Evolutionary conservation across 306 rosid genomes (phyloP), one percentile per base, ranked within the genome.

Genomic region (Pterocarpus santalinus): DNA sequence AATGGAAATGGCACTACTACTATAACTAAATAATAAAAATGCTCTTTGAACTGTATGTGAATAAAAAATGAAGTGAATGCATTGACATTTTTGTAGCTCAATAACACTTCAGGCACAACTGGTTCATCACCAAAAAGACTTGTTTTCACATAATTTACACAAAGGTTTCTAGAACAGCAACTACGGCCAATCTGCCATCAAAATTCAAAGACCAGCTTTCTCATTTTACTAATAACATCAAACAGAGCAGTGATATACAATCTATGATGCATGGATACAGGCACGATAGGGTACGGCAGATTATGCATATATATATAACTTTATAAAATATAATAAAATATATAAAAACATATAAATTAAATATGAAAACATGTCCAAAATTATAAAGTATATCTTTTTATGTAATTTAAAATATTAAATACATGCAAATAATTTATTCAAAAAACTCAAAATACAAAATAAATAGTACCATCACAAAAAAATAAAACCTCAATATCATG

Each of bases 191-290:
- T 47, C 53, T 47, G 53, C 53, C 53, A 38, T 58, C 52, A 77
- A 34, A 22, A 56, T 69, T 52, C n/a, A 79, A 33, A 49, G 51
- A 68, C 44, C 38, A 44, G 34, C 43, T 65, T 56, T 73, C 41
- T 65, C 68, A 57, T 73, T 52, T 66, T 79, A 79, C 52, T 30
- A 47, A 47, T 12, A 35, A 79, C 7, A 41, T 72, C 76, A 55
- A 55, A 70, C 13, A 51, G 49, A 73, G 55, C 17, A 57, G 78
- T 3, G 7, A 17, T 17, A 36, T 22, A 22, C 28, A 22, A 22
- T 22, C 28, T 22, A 22, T 22, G 28, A 22, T 22, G 28, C 28
- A 22, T 22, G 28, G 28, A 22, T 22, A 22, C 28, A 22, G 28
- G 28, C 1, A 22, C 28, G 1, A 22, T 22, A 22, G 28, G 28